These are phyloP conservation scores for Metschnikowia vanudenii DNA, from an alignment of 805 yeast species.

Conservation along the genomic window DNA sequence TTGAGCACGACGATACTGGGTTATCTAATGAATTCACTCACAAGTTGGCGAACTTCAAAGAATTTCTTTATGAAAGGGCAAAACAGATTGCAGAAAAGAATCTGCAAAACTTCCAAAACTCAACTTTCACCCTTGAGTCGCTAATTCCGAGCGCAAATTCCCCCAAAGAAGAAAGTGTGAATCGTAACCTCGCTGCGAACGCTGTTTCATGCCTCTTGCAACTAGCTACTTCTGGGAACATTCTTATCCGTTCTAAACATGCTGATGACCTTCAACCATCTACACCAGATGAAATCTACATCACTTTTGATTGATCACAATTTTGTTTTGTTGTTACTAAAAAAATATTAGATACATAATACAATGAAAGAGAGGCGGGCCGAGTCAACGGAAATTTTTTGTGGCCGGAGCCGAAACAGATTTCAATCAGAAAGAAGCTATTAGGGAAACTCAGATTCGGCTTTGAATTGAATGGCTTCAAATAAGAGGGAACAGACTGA, in stretches of 20 bases:
- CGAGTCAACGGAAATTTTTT: neutral
- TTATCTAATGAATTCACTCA: neutral
- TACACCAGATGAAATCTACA: slow-evolving; percentile 9
- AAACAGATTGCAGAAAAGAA: neutral
- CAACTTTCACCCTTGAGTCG: slow-evolving; percentile 8
- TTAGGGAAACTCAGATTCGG: slow-evolving; percentile 2
- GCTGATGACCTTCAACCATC: neutral
- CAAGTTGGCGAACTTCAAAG: slow-evolving; percentile 8
- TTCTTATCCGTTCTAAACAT: neutral
- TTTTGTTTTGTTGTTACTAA: slow-evolving; percentile 2
- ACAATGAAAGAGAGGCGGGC: slow-evolving; percentile 7
- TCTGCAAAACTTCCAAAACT: neutral
- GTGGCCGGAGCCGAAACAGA: slow-evolving; percentile 3
- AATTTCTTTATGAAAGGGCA: slow-evolving; percentile 12
- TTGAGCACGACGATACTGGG: neutral
- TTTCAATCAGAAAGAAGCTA: slow-evolving; percentile 5
- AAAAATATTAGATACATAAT: slow-evolving; percentile 7
- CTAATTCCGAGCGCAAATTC: slow-evolving; percentile 13
- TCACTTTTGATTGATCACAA: slow-evolving; percentile 5
- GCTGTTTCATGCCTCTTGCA: slow-evolving; percentile 17
- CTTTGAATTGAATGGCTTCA: slow-evolving; percentile 6
- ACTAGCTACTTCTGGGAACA: slow-evolving; percentile 10
- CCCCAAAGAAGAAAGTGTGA: slow-evolving; percentile 4
- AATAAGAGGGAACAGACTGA: neutral
- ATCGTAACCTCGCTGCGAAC: slow-evolving; percentile 16